Conservation (phyloP, 2,329 filamentous ascomycete species). For the Trichophyton rubrum region DNA sequence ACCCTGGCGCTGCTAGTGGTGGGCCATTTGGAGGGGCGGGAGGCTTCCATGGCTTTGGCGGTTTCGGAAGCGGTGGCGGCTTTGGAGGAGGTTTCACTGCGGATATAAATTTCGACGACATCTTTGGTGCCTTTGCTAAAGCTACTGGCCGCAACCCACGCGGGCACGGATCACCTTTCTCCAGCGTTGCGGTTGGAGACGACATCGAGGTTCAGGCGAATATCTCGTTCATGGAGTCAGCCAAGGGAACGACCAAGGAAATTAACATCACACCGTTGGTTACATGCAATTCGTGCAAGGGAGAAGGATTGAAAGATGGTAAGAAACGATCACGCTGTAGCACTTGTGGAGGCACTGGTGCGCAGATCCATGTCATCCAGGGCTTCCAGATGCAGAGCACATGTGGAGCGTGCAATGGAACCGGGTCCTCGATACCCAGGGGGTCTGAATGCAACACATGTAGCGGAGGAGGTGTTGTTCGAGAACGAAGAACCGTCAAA, state of each 20-base stretch:
- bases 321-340: conserved; percentile 61
- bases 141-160: conserved; percentile 43
- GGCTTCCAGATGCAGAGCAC: conserved; percentile 95
- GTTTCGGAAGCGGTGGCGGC: conserved; percentile 39
- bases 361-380: conserved; percentile 74
- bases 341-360: conserved; percentile 74
- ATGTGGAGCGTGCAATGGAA: conserved; percentile 68
- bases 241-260: conserved; percentile 80
- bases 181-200: conserved; percentile 67
- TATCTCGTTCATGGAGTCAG: conserved; percentile 92
- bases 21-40: conserved; percentile 45
- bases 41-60: conserved; percentile 46
- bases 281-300: conserved; percentile 69
- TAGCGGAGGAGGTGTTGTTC: conserved; percentile 67
- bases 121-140: conserved; percentile 70
- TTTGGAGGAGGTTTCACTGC: conserved; percentile 55
- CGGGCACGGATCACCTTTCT: conserved; percentile 53
- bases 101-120: conserved; percentile 90
- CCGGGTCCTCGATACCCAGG: conserved; percentile 60
- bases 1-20: conserved; percentile 52
- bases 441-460: conserved; percentile 73
- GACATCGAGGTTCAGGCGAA: conserved; percentile 90
- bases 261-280: conserved; percentile 73
- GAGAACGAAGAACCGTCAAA: conserved; percentile 69
- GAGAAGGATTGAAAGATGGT: conserved; percentile 73